Evolutionary conservation across 768 basidiomycete genomes (phyloP), one percentile per base, ranked within the genome.

Genomic region (Kwoniella bestiolae): DNA sequence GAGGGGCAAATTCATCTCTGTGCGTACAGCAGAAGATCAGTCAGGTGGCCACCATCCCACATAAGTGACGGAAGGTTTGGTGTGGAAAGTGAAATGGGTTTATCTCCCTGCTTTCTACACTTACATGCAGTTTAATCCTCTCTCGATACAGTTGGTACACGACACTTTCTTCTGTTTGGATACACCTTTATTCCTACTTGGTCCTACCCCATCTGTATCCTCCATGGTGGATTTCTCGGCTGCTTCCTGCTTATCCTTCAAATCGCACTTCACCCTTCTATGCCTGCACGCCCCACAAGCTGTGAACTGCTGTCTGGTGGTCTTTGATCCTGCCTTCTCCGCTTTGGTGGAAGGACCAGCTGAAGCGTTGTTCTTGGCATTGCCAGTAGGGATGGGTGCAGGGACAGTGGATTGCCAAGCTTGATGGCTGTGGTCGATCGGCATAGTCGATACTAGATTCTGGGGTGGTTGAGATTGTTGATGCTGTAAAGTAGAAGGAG

Each of bases 271-370:
- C 23, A 96, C 94, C 89, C 94, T 86, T 79, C 94, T 83, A 87
- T 91, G 91, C 66, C 92, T 88, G 81, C 94, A 96, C 31, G 92
- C 91, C 63, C 92, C 92, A 78, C 94, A 95, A 7, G 93, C 93
- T n/a, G 90, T 91, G 82, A 91, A 92, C 72, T 95, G 91, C 73
- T 90, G 89, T 66, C 90, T 83, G 2, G 87, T 85, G 29, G 90
- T 90, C 78, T 91, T 91, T 18, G 66, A 60, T 14, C 66, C 69
- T 12, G 53, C 12, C 32, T 56, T 56, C 23, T 63, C 47, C 32
- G 52, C 31, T 50, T 49, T 47, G 23, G 46, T 32, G 8, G 46
- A 49, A 5, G 45, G 28, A 34, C 58, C 58, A 28, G 46, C 47
- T 32, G 58, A 55, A 45, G 52, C 38, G 12, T 41, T 53, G 25